Evolutionary conservation across 2,329 filamentous ascomycete genomes (phyloP).

Genomic region (Arachnopeziza araneosa): DNA sequence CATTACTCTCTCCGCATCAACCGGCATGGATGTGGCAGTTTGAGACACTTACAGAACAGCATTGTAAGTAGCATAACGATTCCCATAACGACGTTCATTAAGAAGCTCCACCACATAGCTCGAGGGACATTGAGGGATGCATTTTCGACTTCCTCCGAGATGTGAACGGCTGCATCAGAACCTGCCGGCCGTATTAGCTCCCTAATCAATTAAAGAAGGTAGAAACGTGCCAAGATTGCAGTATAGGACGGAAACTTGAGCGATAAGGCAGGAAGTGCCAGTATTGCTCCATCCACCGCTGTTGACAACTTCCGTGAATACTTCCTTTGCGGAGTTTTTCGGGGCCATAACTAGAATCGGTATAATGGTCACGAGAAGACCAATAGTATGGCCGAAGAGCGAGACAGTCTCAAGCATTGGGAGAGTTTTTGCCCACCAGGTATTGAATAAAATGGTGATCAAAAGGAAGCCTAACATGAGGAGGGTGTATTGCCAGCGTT

Average conservation of each 20-base stretch:
- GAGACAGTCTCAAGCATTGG: slow-evolving; percentile 40
- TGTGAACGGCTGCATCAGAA: slow-evolving; percentile 29
- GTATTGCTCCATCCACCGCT: slow-evolving; percentile 30
- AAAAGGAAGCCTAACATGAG: slow-evolving; percentile 38
- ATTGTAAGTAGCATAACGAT: slow-evolving; percentile 34
- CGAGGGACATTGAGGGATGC: slow-evolving; percentile 41
- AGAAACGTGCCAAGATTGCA: slow-evolving; percentile 27
- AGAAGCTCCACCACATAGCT: slow-evolving; percentile 39
- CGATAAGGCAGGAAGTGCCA: slow-evolving; percentile 33
- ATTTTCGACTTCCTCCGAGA: slow-evolving; percentile 43
- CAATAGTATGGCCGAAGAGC: slow-evolving; percentile 39
- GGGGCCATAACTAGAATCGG: slow-evolving; percentile 31
- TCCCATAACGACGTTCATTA: slow-evolving; percentile 43
- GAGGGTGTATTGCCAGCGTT: slow-evolving; percentile 40
- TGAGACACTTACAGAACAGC: slow-evolving; percentile 27
- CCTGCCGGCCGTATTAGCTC: slow-evolving; percentile 5
- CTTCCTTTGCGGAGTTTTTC: slow-evolving; percentile 21
- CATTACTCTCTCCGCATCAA: background rate
- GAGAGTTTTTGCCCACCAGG: slow-evolving; percentile 34
- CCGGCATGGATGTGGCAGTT: background rate
- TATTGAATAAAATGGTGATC: slow-evolving; percentile 40
- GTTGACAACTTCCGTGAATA: slow-evolving; percentile 31
- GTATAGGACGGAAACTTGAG: slow-evolving; percentile 29
- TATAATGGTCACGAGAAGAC: slow-evolving; percentile 40
- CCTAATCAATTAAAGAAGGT: background rate